A percentile compares a stretch with the other conserved stretches of the same genome.
Evolutionary conservation across 2,329 filamentous ascomycete genomes (phyloP).

Genomic region (Myriosclerotinia duriaeana): DNA sequence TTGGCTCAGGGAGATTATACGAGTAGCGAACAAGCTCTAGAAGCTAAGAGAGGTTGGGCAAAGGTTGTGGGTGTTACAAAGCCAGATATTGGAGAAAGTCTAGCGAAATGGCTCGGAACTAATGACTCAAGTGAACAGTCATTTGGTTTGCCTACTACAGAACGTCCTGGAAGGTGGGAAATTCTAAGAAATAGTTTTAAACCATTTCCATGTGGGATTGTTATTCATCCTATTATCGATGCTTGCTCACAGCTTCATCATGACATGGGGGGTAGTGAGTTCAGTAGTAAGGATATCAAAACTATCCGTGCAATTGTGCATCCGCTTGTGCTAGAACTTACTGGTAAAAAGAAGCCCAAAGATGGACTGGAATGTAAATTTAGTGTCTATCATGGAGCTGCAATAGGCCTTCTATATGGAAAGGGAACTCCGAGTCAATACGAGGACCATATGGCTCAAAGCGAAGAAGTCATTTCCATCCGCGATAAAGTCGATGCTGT

Average conservation of each 20-base stretch:
- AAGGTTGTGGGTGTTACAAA: conserved; percentile 50
- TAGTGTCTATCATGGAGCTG: conserved; percentile 55
- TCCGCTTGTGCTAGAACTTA: conserved; percentile 53
- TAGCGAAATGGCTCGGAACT: conserved; percentile 37
- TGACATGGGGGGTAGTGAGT: conserved; percentile 41
- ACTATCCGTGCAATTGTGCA: conserved; percentile 49
- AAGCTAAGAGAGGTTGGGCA: conserved; percentile 55
- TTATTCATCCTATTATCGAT: conserved; percentile 57
- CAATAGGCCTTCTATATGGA: conserved; percentile 51
- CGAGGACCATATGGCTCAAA: conserved; percentile 48
- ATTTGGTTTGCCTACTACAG: conserved; percentile 21
- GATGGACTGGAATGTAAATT: conserved; percentile 55
- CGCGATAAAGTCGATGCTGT: conserved; percentile 49
- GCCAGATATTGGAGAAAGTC: conserved; percentile 43
- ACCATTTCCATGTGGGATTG: conserved; percentile 57
- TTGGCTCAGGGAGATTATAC: conserved; percentile 52
- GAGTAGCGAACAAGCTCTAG: conserved; percentile 48
- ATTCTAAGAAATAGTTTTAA: conserved; percentile 56
- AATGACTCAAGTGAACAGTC: conserved; percentile 29
- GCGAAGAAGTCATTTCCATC: conserved; percentile 44
- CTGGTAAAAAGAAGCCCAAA: conserved; percentile 50
- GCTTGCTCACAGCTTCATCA: conserved; percentile 49
- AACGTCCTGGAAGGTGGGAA: conserved; percentile 46
- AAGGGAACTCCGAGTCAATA: conserved; percentile 54
- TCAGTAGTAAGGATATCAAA: conserved; percentile 42